A percentile compares a stretch with the other conserved stretches of the same genome.
phyloP scores from a whole-genome alignment of 1,139 yeast genomes.

The Debaryomyces robertsiae region DNA sequence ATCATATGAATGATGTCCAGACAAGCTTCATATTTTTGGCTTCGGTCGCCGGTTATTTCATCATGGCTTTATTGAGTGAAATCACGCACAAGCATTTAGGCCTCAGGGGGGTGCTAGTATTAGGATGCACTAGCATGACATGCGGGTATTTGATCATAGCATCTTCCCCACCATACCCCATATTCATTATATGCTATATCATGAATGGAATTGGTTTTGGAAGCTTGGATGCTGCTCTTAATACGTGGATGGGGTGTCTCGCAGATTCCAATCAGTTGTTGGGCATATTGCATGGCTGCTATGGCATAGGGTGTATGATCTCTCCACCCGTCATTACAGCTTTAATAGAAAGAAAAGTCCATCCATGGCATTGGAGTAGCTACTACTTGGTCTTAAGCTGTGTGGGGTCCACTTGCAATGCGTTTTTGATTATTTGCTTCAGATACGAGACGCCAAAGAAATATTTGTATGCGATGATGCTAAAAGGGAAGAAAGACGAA shows the following conservation, averaged over 20 bases:
- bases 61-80: conserved; percentile 42
- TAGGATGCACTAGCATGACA: conserved; percentile 37
- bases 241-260: conserved; percentile 60
- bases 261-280: conserved; percentile 61
- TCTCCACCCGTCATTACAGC: conserved; percentile 62
- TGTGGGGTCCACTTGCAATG: conserved; percentile 26
- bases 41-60: conserved; percentile 40
- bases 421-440: conserved; percentile 34
- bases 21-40: conserved; percentile 39
- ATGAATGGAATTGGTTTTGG: conserved; percentile 64
- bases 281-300: conserved; percentile 68
- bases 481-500: conserved; percentile 17
- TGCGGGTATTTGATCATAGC: conserved; percentile 30
- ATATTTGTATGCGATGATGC: conserved; percentile 39
- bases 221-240: conserved; percentile 59
- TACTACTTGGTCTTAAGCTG: conserved; percentile 43
- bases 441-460: conserved; percentile 58
- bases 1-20: conserved; percentile 44
- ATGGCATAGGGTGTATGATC: conserved; percentile 68
- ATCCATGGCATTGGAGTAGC: conserved; percentile 52
- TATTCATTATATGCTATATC: conserved; percentile 40
- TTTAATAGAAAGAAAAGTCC: conserved; percentile 33
- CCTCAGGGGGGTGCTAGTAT: conserved; percentile 37
- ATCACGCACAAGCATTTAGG: conserved; percentile 36
- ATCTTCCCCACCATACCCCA: conserved; percentile 36